A percentile compares a stretch with the other conserved stretches of the same genome.
Evolutionary conservation across 108 stramenopile genomes (phyloP).

Genomic region (Pelagomonas calceolata): DNA sequence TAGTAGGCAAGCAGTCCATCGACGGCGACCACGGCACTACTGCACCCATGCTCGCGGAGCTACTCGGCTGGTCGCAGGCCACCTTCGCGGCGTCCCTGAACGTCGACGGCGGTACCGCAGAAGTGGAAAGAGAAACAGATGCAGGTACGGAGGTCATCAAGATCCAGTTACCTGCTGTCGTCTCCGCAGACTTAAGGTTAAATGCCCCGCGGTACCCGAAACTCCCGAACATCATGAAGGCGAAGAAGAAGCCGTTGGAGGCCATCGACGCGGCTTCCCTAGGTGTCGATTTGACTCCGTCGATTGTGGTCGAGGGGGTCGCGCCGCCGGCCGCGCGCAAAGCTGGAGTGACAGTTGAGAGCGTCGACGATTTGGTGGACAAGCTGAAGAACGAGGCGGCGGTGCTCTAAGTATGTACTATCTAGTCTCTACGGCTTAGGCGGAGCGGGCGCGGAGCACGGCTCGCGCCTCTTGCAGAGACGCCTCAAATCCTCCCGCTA

Average conservation of each 20-base stretch:
- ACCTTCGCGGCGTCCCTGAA: conserved; percentile 90
- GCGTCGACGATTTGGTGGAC: conserved; percentile 76
- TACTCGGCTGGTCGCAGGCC: conserved; percentile 86
- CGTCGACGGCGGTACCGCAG: conserved; percentile 38
- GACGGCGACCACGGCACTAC: conserved; percentile 64
- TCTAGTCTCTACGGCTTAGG: no score
- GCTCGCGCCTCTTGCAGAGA: no score
- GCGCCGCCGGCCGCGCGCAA: conserved; percentile 82
- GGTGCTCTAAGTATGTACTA: conserved; percentile 30
- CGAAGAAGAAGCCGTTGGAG: conserved; percentile 97
- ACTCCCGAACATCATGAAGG: conserved; percentile 99
- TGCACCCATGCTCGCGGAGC: conserved; percentile 43
- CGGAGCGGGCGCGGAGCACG: no score
- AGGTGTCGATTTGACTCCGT: conserved; percentile 70
- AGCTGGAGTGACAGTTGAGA: conserved; percentile 83
- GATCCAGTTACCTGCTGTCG: conserved; percentile 55
- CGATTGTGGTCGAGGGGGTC: conserved; percentile 71
- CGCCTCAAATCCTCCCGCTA: no score
- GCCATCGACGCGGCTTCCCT: conserved; percentile 61
- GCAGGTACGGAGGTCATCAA: conserved; percentile 47
- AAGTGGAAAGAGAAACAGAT: conserved; percentile 96
- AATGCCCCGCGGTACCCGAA: conserved; percentile 98
- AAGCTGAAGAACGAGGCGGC: conserved; percentile 75
- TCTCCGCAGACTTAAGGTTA: conserved; percentile 93
- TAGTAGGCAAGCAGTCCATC: conserved; percentile 97